Conservation (phyloP, 495 filamentous ascomycete genomes). For the Talaromyces ruber region DNA sequence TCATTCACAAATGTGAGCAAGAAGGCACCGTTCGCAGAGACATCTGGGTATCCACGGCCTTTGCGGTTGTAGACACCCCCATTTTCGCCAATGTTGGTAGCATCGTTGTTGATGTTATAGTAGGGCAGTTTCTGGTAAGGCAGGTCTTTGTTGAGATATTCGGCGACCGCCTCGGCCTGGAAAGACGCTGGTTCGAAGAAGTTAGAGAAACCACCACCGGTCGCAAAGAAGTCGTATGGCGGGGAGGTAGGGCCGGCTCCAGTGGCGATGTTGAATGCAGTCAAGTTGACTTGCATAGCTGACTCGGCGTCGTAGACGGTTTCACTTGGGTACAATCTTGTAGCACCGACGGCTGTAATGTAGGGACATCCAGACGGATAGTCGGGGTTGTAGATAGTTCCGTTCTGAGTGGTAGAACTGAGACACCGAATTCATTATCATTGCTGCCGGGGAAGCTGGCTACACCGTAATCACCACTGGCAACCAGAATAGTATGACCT, state of each 20-base stretch:
- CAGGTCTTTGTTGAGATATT: constrained; percentile 39
- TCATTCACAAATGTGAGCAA: constrained; percentile 39
- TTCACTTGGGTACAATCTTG: constrained; percentile 29
- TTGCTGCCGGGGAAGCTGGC: constrained; percentile 24
- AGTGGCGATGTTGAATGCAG: constrained; percentile 49
- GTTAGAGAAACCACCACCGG: constrained; percentile 63
- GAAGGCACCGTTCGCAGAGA: constrained; percentile 54
- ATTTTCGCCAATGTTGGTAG: constrained; percentile 30
- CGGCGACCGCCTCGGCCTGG: constrained; percentile 43
- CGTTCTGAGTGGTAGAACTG: constrained; percentile 41
- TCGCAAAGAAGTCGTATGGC: constrained; percentile 36
- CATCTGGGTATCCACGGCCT: constrained; percentile 58
- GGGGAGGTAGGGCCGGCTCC: constrained; percentile 39
- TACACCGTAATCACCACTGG: constrained; percentile 35
- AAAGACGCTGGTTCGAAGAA: constrained; percentile 51
- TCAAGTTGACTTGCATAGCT: constrained; percentile 32
- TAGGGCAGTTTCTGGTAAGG: constrained; percentile 22
- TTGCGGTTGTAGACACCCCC: constrained; percentile 48
- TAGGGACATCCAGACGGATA: constrained; percentile 45
- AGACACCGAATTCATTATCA: constrained; percentile 9
- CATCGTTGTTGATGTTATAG: constrained; percentile 23
- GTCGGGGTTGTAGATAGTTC: constrained; percentile 37
- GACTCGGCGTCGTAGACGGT: constrained; percentile 13
- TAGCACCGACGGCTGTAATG: constrained; percentile 43
- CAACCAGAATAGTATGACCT: constrained; percentile 28